phyloP scores from a whole-genome alignment of 2,329 filamentous ascomycete genomes.

The Alternaria solani region DNA sequence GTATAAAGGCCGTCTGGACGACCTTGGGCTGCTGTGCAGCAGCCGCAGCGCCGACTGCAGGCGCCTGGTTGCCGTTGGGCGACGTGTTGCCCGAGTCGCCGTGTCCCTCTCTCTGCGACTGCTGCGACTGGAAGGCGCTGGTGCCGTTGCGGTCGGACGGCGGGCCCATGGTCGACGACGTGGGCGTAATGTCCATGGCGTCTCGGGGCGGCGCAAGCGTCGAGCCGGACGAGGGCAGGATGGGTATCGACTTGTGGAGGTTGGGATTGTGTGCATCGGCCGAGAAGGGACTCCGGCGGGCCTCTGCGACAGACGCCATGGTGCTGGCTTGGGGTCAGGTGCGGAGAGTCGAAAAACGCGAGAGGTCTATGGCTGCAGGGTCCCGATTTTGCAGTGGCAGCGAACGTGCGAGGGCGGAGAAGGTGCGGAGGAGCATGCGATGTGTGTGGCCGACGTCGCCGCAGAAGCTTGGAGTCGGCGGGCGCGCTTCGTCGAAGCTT shows the following conservation, averaged over 20 bases:
- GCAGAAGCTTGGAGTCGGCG: constrained; percentile 12
- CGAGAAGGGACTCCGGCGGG: constrained; percentile 58
- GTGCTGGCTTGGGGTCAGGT: constrained; percentile 15
- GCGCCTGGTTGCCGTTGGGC: constrained; percentile 51
- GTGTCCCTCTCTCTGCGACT: constrained; percentile 29
- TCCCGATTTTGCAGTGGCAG: constrained; percentile 11
- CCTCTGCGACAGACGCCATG: constrained; percentile 57
- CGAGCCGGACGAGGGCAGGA: constrained; percentile 58
- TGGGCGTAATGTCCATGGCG: constrained; percentile 62
- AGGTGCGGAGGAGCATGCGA: constrained; percentile 25
- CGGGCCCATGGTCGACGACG: constrained; percentile 57
- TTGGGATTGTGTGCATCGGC: constrained; percentile 52
- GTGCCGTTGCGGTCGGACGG: constrained; percentile 56
- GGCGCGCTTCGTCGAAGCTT: constrained; percentile 6
- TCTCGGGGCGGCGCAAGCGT: constrained; percentile 57
- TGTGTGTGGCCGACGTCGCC: constrained; percentile 21
- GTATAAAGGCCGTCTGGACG: constrained; percentile 97
- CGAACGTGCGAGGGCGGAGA: constrained; percentile 15
- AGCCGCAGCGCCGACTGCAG: constrained; percentile 66
- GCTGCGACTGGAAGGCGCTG: constrained; percentile 13
- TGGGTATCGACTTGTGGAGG: constrained; percentile 61
- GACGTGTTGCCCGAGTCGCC: constrained; percentile 44
- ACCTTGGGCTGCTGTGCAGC: constrained; percentile 94
- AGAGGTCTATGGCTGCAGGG: constrained; percentile 16
- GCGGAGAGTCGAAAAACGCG: constrained; percentile 17